Conservation (phyloP, 208 protist genomes). For the Angomonas deanei region DNA sequence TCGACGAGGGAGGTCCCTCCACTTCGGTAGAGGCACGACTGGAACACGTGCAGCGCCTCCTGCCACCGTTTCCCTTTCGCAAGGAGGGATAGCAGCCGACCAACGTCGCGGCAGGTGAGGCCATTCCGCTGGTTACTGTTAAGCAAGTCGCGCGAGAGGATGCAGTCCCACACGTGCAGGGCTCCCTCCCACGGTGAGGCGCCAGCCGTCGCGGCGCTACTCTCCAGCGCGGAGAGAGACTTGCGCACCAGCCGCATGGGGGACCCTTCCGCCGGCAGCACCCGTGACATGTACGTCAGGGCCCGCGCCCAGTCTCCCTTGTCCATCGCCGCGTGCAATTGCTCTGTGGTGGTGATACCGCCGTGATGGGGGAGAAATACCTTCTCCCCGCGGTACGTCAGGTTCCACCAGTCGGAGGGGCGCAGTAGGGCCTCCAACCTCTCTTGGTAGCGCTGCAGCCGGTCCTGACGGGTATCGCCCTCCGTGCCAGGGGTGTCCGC, state of each 20-base stretch:
- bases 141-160: conserved; percentile 8
- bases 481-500: neutral
- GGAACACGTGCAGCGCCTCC: conserved; percentile 46
- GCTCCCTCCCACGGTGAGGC: conserved; percentile 16
- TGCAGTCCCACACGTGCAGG: neutral
- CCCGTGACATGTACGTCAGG: conserved; percentile 17
- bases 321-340: conserved; percentile 39
- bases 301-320: conserved; percentile 45
- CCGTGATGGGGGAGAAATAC: neutral
- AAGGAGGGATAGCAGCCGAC: conserved; percentile 47
- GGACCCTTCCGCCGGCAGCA: conserved; percentile 6
- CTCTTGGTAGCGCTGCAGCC: neutral
- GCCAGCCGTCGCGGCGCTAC: neutral
- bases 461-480: neutral
- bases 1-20: conserved; percentile 25
- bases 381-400: too few species aligned
- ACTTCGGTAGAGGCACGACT: neutral
- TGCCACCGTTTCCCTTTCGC: conserved; percentile 39
- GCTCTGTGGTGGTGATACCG: neutral
- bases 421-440: neutral
- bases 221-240: conserved; percentile 20
- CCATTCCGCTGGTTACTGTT: conserved; percentile 21
- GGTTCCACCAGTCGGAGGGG: neutral
- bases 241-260: conserved; percentile 32
- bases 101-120: conserved; percentile 21